These are phyloP conservation scores for Chalciporus pseudorubinellus DNA, from an alignment of 768 basidiomycete species.

Conservation along the genomic window DNA sequence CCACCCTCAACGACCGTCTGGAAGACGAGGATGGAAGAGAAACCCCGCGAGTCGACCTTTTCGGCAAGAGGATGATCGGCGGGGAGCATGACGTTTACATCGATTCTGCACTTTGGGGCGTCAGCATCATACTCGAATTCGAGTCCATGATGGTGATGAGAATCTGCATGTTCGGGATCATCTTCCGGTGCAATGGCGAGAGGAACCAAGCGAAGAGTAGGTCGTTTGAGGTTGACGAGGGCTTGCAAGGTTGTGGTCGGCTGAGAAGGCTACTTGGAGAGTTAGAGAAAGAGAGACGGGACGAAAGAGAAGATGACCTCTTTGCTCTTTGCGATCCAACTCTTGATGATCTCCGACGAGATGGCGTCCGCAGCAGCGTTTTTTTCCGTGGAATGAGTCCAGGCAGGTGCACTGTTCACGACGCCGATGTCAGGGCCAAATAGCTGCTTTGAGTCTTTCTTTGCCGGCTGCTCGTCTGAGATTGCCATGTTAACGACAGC, in stretches of 20 bases:
- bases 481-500: conserved; percentile 27
- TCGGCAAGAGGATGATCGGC: conserved; percentile 57
- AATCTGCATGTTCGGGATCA: conserved; percentile 43
- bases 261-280: conserved; percentile 55
- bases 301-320: conserved; percentile 46
- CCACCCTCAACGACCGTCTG: conserved; percentile 70
- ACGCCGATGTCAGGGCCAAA: conserved; percentile 92
- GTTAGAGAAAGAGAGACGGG: neutral
- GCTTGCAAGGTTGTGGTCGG: conserved; percentile 94
- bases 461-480: conserved; percentile 20
- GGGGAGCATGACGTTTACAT: conserved; percentile 71
- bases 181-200: conserved; percentile 47
- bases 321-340: conserved; percentile 86
- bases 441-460: conserved; percentile 64
- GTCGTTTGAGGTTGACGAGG: conserved; percentile 90
- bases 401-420: conserved; percentile 62
- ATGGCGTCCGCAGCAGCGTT: conserved; percentile 63
- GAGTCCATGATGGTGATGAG: conserved; percentile 68
- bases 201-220: conserved; percentile 76
- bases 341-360: conserved; percentile 75
- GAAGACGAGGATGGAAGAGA: conserved; percentile 37
- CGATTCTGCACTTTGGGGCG: conserved; percentile 78
- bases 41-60: conserved; percentile 34
- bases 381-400: conserved; percentile 68
- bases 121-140: conserved; percentile 95